Evolutionary conservation across 768 basidiomycete genomes (phyloP).

Genomic region (Trametes cubensis): DNA sequence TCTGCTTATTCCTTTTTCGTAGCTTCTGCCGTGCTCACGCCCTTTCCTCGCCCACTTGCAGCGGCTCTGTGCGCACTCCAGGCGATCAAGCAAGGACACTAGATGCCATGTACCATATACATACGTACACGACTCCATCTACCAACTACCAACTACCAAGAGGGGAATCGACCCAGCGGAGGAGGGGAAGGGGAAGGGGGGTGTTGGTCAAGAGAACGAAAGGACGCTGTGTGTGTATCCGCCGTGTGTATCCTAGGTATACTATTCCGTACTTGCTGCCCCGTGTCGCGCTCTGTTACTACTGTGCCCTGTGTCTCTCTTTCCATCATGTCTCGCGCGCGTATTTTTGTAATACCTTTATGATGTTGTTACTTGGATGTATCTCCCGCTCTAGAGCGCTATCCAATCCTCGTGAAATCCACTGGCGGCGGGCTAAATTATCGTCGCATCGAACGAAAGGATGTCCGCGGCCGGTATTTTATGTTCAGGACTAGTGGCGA

Average conservation of each 20-base stretch:
- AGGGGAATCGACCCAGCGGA: background rate
- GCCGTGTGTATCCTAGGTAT: conserved; percentile 22
- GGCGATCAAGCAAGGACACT: conserved; percentile 59
- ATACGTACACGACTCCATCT: background rate
- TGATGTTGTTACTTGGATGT: too few relatives aligned
- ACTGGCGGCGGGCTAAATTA: too few relatives aligned
- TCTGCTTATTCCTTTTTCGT: too few relatives aligned
- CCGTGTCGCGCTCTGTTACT: conserved; percentile 6
- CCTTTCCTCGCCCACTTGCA: conserved; percentile 33
- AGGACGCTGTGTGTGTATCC: conserved; percentile 3
- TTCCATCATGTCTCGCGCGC: background rate
- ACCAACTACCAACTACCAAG: too few relatives aligned
- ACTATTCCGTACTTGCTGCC: conserved; percentile 10
- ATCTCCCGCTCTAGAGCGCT: too few relatives aligned
- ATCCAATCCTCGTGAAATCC: too few relatives aligned
- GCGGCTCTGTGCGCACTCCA: conserved; percentile 89
- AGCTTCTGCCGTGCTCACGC: conserved; percentile 11
- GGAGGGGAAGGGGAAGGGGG: background rate
- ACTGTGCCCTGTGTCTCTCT: background rate
- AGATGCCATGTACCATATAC: background rate
- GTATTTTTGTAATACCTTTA: background rate
- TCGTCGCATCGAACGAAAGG: too few relatives aligned
- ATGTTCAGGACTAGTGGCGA: too few relatives aligned
- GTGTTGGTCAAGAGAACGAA: background rate
- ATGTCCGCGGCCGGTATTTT: too few relatives aligned